phyloP scores from a whole-genome alignment of 768 basidiomycete species.

The Leucogyrophana mollusca region DNA sequence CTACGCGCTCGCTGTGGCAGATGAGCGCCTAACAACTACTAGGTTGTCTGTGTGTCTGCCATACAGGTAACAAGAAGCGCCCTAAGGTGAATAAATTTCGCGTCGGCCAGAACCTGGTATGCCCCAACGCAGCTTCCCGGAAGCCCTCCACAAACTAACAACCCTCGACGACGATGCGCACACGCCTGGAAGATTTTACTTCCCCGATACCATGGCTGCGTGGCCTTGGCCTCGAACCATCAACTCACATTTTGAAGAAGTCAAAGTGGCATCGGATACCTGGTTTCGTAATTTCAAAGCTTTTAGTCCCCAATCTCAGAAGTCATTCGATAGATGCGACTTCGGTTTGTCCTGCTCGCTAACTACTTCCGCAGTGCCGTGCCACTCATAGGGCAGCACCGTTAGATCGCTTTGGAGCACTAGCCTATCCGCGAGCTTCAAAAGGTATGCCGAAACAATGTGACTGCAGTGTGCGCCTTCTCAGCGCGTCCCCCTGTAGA shows the following conservation, averaged over 20 bases:
- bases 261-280: slow-evolving; percentile 32
- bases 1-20: no score
- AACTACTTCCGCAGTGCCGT: no score
- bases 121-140: no score
- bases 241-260: slow-evolving; percentile 35
- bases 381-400: no score
- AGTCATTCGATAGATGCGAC: slow-evolving; percentile 40
- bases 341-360: slow-evolving; percentile 26
- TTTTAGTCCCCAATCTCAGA: slow-evolving; percentile 33
- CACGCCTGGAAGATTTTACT: slow-evolving; percentile 6
- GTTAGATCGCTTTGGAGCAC: slow-evolving; percentile 5
- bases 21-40: no score
- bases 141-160: no score
- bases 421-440: slow-evolving; percentile 5
- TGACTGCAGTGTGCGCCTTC: no score
- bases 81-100: no score
- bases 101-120: no score
- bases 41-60: no score
- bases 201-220: slow-evolving; percentile 38
- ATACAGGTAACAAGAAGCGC: no score
- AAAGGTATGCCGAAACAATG: neutral
- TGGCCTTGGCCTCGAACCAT: slow-evolving; percentile 46
- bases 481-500: slow-evolving; percentile 7
- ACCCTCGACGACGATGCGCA: no score
- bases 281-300: slow-evolving; percentile 39